Evolutionary conservation across 2,329 filamentous ascomycete genomes (phyloP).

Genomic region (Xylariaceae sp.): DNA sequence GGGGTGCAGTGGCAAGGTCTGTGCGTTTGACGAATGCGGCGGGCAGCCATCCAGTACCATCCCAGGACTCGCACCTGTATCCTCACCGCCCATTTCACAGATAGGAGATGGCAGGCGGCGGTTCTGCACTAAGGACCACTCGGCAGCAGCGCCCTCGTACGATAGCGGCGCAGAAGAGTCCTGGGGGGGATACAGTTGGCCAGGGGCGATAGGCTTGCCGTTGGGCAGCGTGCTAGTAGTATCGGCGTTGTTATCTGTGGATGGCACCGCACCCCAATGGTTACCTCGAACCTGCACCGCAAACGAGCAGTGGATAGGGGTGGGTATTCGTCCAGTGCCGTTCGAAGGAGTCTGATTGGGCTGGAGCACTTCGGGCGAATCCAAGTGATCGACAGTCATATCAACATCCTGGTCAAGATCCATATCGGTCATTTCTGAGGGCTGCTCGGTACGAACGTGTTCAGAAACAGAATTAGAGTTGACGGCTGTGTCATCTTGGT

Average conservation of each 20-base stretch:
- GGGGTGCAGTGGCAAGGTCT: conserved; percentile 33
- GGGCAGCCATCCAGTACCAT: conserved; percentile 36
- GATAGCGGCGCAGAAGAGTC: conserved; percentile 46
- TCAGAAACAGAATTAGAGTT: conserved; percentile 39
- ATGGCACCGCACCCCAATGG: conserved; percentile 37
- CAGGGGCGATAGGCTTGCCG: conserved; percentile 14
- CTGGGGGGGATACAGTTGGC: conserved; percentile 33
- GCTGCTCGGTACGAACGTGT: conserved; percentile 29
- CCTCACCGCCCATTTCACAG: conserved; percentile 48
- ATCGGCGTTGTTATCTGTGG: conserved; percentile 26
- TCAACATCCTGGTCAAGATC: conserved; percentile 43
- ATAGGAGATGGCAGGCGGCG: conserved; percentile 55
- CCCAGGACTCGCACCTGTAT: conserved; percentile 34
- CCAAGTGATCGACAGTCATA: conserved; percentile 41
- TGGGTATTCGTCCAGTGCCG: conserved; percentile 47
- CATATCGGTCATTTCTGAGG: conserved; percentile 24
- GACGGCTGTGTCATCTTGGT: conserved; percentile 33
- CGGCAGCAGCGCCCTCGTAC: conserved; percentile 36
- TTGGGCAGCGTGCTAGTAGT: conserved; percentile 26
- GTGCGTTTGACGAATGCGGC: conserved; percentile 33
- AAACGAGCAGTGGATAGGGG: conserved; percentile 55
- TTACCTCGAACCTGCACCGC: conserved; percentile 50
- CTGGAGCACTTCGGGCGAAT: conserved; percentile 25
- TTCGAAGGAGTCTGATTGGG: conserved; percentile 30
- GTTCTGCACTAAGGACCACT: conserved; percentile 50